Percentiles rank a stretch among this genome's conserved stretches.
These are phyloP conservation scores for Ziziphus jujuba DNA, from an alignment of 306 rosid species.

Conservation along the genomic window DNA sequence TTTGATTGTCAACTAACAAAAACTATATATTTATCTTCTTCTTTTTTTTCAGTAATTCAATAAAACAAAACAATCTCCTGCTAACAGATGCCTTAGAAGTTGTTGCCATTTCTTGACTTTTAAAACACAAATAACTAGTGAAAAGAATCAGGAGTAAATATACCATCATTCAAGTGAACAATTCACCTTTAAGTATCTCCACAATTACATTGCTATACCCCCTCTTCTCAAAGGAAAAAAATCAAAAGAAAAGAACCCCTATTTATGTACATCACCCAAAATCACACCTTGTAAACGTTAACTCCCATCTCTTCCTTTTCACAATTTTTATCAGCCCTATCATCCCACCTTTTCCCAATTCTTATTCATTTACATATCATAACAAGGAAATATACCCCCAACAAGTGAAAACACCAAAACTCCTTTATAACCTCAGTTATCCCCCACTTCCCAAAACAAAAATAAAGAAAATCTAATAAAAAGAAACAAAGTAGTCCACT, in stretches of 20 bases:
- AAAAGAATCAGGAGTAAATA: constrained; percentile 49
- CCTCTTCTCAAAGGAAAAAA: constrained; percentile 29
- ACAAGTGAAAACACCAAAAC: constrained; percentile 25
- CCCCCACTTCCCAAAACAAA: constrained; percentile 25
- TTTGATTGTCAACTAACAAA: no score
- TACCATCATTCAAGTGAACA: constrained; percentile 35
- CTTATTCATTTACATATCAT: constrained; percentile 55
- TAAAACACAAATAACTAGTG: background rate
- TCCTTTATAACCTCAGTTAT: constrained; percentile 33
- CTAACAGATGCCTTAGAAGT: background rate
- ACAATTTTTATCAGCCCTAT: constrained; percentile 35
- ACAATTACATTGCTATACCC: constrained; percentile 48
- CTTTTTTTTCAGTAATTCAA: no score
- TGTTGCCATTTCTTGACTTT: background rate
- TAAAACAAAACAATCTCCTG: no score
- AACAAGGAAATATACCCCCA: constrained; percentile 48
- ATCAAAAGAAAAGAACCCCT: constrained; percentile 3
- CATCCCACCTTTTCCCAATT: constrained; percentile 28
- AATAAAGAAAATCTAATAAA: constrained; percentile 3
- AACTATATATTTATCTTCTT: no score
- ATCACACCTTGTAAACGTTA: constrained; percentile 18
- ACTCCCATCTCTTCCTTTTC: constrained; percentile 30
- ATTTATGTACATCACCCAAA: constrained; percentile 41
- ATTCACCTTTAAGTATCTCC: constrained; percentile 48
- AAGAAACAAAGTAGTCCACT: constrained; percentile 29